Evolutionary conservation across 805 yeast species (phyloP), one percentile per base, ranked within the genome.

Genomic region (Starmerella floricola): DNA sequence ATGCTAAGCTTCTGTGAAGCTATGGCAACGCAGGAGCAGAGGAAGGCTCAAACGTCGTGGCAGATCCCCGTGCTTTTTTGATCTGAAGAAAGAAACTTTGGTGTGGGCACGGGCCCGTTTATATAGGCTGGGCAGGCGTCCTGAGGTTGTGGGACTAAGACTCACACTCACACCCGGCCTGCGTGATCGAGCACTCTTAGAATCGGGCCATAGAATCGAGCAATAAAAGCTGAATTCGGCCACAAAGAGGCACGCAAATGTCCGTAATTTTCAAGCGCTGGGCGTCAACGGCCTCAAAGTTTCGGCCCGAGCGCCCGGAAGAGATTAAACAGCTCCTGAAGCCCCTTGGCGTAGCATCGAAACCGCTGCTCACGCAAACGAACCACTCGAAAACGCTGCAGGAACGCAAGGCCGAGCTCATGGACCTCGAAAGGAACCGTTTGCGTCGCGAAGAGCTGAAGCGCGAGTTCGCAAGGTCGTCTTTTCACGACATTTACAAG

Each of bases 401-500:
- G 13, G 65, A 68, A 50, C 62, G 63, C 43, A 64, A 66, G 38
- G 63, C 61, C 13, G 78, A 72, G 40, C 57, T 75, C 51, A 60
- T 68, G 47, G 69, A 75, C 46, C 62, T 67, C 24, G 70, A 69
- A 6, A 69, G 70, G 56, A 67, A 73, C 41, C 57, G 62, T 28
- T 55, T 60, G 38, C 62, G 78, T 39, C 65, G 76, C 21, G 67
- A 65, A 40, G 74, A 71, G 45, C 60, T 80, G 47, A 78, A 77
- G 51, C 65, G 49, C 24, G 85, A 80, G 61, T 68, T 79, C 50
- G 71, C 78, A 20, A 73, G 72, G 49, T 76, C 83, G 21, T 78
- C 81, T n/a, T 69, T 76, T 69, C 71, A 74, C 48, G 79, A 78
- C 45, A 67, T 78, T 55, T 73, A 73, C 53, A 68, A 72, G 2